Conservation (phyloP, 179 eudicot species). For the Actinidia arguta region DNA sequence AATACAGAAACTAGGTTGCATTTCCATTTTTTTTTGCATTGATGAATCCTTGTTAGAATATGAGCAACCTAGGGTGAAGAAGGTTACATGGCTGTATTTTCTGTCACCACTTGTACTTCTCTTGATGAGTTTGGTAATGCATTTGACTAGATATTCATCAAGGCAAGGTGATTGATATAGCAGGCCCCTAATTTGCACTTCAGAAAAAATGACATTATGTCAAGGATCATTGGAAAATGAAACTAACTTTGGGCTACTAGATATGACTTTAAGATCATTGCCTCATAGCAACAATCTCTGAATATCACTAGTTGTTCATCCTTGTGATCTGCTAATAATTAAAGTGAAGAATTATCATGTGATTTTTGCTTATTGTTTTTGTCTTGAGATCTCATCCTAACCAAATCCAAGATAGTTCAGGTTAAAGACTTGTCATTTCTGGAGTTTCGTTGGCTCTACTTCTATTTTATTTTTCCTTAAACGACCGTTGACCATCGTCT, state of each 20-base stretch:
- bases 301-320: neutral
- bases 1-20: neutral
- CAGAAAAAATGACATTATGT: too few relatives aligned
- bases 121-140: neutral
- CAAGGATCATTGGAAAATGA: too few relatives aligned
- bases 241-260: neutral
- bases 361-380: neutral
- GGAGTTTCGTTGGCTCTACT: neutral
- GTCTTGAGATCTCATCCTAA: slow-evolving; percentile 7
- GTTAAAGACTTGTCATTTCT: neutral
- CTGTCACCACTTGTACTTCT: neutral
- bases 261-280: neutral
- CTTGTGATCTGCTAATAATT: neutral
- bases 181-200: neutral
- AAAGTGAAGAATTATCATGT: neutral
- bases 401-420: neutral
- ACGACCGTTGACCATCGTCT: slow-evolving; percentile 17
- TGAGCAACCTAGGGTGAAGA: neutral
- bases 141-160: neutral
- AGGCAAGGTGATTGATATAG: neutral
- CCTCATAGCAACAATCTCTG: neutral
- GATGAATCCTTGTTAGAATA: neutral
- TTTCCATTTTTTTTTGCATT: neutral
- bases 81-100: neutral
- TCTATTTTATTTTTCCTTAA: neutral